phyloP scores from a whole-genome alignment of 176 grass and related monocot genomes.

The Calamus simplicifolius region DNA sequence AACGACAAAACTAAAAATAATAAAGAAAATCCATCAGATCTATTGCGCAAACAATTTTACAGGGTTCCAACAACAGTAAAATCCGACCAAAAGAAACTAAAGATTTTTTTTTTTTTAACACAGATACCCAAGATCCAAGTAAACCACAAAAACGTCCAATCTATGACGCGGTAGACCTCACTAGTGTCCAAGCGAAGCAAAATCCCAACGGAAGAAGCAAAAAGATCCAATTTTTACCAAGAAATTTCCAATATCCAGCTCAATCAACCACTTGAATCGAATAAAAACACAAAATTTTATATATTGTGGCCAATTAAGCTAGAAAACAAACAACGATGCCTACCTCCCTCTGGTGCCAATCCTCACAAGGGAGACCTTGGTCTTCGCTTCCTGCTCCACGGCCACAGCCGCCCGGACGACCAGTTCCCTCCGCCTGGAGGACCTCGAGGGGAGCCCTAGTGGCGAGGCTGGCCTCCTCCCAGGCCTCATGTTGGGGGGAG shows the following conservation, averaged over 20 bases:
- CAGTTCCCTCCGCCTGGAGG: constrained; percentile 16
- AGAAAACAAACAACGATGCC: not conserved
- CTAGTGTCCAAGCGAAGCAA: constrained; percentile 7
- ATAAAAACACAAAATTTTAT: not conserved
- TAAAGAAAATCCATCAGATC: too few species aligned
- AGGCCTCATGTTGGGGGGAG: constrained; percentile 32
- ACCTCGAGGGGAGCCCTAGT: not conserved
- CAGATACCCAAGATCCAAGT: not conserved
- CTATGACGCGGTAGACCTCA: not conserved
- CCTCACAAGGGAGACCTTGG: constrained; percentile 77
- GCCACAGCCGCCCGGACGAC: constrained; percentile 54
- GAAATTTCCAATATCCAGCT: not conserved
- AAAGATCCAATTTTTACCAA: constrained; percentile 25
- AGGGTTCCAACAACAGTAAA: too few species aligned
- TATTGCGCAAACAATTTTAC: too few species aligned
- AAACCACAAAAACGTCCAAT: not conserved
- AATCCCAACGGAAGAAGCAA: constrained; percentile 4
- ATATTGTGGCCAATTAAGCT: not conserved
- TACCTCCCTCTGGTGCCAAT: constrained; percentile 99
- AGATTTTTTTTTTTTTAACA: too few species aligned
- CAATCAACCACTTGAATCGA: not conserved
- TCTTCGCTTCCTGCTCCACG: constrained; percentile 58
- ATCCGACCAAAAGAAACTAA: too few species aligned
- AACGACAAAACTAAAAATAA: too few species aligned
- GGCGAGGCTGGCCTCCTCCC: constrained; percentile 22